Percentiles rank a stretch among this genome's conserved stretches.
These are phyloP conservation scores for Podospora conica DNA, from an alignment of 495 filamentous ascomycete species.

Conservation along the genomic window DNA sequence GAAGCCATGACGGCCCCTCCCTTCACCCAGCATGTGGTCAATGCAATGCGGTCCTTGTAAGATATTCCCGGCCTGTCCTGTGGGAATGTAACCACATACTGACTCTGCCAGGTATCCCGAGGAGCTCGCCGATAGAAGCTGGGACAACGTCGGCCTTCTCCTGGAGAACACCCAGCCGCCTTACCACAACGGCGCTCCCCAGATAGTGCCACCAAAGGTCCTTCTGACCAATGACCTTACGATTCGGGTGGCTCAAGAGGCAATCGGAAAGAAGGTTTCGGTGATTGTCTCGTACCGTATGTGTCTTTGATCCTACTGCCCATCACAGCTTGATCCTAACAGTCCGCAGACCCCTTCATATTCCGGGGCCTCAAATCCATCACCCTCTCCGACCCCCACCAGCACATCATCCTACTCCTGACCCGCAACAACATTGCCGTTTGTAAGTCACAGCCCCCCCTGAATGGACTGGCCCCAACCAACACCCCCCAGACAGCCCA, in stretches of 20 bases:
- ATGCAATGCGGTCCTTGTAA: constrained; percentile 76
- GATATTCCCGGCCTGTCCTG: constrained; percentile 18
- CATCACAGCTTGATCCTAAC: background rate
- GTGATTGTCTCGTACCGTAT: constrained; percentile 86
- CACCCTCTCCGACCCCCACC: constrained; percentile 77
- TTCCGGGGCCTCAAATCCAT: constrained; percentile 86
- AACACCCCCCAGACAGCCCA: constrained; percentile 53
- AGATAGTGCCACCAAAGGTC: constrained; percentile 33
- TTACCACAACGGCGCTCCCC: background rate
- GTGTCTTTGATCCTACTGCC: constrained; percentile 4
- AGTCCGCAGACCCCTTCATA: constrained; percentile 79
- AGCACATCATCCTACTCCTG: constrained; percentile 73
- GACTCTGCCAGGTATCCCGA: constrained; percentile 68
- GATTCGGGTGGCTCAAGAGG: constrained; percentile 82
- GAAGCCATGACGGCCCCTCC: constrained; percentile 31
- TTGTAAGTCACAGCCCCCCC: constrained; percentile 30
- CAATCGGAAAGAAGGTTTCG: constrained; percentile 66
- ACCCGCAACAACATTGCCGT: constrained; percentile 88
- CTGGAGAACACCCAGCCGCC: constrained; percentile 27
- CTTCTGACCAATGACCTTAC: constrained; percentile 92
- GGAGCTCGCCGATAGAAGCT: constrained; percentile 79
- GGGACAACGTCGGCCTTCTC: constrained; percentile 67
- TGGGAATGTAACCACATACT: background rate
- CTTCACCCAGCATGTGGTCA: constrained; percentile 73
- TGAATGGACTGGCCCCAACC: background rate